phyloP scores from a whole-genome alignment of 345 rosid species.

The Carallia brachiata region DNA sequence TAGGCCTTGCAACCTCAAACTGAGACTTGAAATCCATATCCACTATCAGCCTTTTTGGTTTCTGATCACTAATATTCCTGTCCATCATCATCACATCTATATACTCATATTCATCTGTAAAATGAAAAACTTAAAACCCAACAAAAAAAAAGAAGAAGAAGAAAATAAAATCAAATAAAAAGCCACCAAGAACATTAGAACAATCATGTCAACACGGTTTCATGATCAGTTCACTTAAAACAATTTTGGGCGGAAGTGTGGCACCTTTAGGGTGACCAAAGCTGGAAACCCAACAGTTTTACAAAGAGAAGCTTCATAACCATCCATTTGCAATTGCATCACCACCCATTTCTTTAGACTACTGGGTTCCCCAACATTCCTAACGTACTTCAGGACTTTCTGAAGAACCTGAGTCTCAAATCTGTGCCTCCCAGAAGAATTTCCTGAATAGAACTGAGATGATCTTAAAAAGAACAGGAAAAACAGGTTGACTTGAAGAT shows the following conservation, averaged over 20 bases:
- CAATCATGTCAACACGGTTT: no score
- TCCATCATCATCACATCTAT: constrained; percentile 38
- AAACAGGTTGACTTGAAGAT: not conserved
- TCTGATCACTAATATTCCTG: not conserved
- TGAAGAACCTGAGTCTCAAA: constrained; percentile 34
- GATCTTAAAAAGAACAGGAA: not conserved
- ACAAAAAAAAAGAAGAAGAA: no score
- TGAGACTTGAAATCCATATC: constrained; percentile 56
- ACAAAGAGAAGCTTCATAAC: constrained; percentile 34
- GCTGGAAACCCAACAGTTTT: constrained; percentile 28
- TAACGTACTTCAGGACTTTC: constrained; percentile 26
- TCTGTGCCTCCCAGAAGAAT: constrained; percentile 27
- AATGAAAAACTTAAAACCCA: constrained; percentile 30
- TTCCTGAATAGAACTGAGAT: constrained; percentile 23
- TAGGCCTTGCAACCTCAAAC: constrained; percentile 50
- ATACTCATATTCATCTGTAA: constrained; percentile 36
- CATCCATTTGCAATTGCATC: constrained; percentile 28
- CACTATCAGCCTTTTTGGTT: constrained; percentile 38
- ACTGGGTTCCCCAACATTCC: constrained; percentile 23
- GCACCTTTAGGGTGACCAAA: constrained; percentile 15
- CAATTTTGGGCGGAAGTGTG: not conserved
- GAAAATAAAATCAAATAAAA: not conserved
- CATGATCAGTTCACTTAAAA: no score
- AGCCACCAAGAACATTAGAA: no score
- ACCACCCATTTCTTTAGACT: constrained; percentile 37